A percentile compares a stretch with the other conserved stretches of the same genome.
Conservation (phyloP, 345 rosid genomes). For the Eucalyptus curtisii region DNA sequence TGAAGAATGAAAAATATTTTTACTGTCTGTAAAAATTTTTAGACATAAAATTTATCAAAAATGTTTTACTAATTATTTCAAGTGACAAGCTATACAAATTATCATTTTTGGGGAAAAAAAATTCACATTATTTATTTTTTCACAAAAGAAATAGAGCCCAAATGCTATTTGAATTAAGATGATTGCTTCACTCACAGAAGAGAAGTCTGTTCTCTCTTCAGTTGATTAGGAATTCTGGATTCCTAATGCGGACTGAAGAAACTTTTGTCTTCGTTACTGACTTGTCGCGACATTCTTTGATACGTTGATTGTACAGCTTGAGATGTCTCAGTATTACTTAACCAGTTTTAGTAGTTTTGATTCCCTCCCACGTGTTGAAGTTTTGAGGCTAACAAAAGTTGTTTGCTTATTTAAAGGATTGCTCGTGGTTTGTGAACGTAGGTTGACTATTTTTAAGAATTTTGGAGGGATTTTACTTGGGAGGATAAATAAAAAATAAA, state of each 20-base stretch:
- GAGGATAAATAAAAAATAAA: background rate
- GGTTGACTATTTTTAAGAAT: background rate
- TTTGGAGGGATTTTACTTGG: background rate
- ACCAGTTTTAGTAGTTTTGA: background rate
- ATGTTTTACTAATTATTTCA: background rate
- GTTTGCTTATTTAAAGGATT: background rate
- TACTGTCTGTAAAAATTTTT: rapidly evolving
- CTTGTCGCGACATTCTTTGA: background rate
- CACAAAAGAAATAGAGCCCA: rapidly evolving
- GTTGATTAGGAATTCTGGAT: background rate
- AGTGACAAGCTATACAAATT: background rate
- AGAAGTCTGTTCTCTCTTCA: background rate
- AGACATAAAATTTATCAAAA: too few species aligned
- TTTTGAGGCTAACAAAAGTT: background rate
- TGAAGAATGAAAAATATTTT: too few species aligned
- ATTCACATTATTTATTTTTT: too few species aligned
- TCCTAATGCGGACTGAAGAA: background rate
- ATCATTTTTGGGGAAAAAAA: background rate
- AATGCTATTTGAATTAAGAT: background rate
- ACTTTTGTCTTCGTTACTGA: background rate
- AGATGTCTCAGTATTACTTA: background rate
- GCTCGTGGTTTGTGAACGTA: background rate
- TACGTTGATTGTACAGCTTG: background rate
- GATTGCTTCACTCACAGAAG: background rate
- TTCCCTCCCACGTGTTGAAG: background rate